A percentile compares a stretch with the other conserved stretches of the same genome.
phyloP scores from a whole-genome alignment of 768 basidiomycete species.

The Mycena metata region DNA sequence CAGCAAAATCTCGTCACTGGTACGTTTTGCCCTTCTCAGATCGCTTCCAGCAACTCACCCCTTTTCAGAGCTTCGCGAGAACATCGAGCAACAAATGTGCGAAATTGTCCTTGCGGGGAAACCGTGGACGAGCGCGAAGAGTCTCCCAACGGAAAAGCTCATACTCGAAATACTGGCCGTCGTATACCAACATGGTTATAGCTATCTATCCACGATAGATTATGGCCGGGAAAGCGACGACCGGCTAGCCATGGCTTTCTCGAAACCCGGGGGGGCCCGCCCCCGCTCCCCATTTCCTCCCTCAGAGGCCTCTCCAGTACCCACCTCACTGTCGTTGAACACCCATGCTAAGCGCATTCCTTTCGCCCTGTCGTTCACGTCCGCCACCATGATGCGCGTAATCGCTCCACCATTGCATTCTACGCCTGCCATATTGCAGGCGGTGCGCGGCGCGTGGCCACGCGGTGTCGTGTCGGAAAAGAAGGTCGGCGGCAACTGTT shows the following conservation, averaged over 20 bases:
- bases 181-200: conserved; percentile 73
- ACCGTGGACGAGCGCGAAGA: conserved; percentile 82
- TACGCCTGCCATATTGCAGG: conserved; percentile 86
- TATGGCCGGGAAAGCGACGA: conserved; percentile 85
- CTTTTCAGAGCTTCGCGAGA: conserved; percentile 58
- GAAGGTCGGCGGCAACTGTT: conserved; percentile 78
- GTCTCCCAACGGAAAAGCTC: conserved; percentile 73
- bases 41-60: neutral
- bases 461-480: conserved; percentile 84
- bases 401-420: conserved; percentile 81
- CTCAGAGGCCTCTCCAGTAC: conserved; percentile 52
- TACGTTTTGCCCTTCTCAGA: conserved; percentile 17
- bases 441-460: conserved; percentile 83
- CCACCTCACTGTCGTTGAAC: conserved; percentile 55
- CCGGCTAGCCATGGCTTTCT: conserved; percentile 78
- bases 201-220: conserved; percentile 77
- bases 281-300: conserved; percentile 51
- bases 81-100: conserved; percentile 67
- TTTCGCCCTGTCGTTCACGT: conserved; percentile 82
- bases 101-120: conserved; percentile 78
- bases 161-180: conserved; percentile 75
- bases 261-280: conserved; percentile 56
- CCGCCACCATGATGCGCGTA: conserved; percentile 76
- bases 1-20: conserved; percentile 55
- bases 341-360: conserved; percentile 57